phyloP scores from a whole-genome alignment of 2,329 filamentous ascomycete genomes.

The Calycina herbarum region DNA sequence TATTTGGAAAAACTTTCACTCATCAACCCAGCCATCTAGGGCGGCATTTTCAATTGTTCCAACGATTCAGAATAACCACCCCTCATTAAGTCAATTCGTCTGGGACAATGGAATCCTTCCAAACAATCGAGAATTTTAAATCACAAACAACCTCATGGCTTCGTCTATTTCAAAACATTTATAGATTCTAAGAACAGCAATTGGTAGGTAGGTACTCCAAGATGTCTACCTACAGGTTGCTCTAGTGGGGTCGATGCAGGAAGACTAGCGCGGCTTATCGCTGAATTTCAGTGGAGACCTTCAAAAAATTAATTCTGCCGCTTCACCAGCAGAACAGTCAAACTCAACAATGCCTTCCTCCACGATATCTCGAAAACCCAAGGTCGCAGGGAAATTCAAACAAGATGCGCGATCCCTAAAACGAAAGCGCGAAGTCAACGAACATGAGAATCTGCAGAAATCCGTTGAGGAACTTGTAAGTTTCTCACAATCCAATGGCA shows the following conservation, averaged over 20 bases:
- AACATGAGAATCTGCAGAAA: slow-evolving; percentile 35
- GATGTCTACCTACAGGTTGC: not conserved
- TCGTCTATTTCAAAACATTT: too few relatives aligned
- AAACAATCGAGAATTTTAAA: too few relatives aligned
- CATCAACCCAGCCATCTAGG: too few relatives aligned
- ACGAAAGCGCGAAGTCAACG: slow-evolving; percentile 36
- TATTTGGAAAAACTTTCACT: too few relatives aligned
- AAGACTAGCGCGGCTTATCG: not conserved
- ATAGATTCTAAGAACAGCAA: too few relatives aligned
- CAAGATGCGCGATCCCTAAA: slow-evolving; percentile 33
- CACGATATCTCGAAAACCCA: slow-evolving; percentile 27
- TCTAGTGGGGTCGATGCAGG: not conserved
- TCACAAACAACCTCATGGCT: too few relatives aligned
- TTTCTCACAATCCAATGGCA: not conserved
- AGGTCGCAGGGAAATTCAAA: slow-evolving; percentile 24
- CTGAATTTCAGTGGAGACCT: not conserved
- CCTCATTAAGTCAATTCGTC: too few relatives aligned
- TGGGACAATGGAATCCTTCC: too few relatives aligned
- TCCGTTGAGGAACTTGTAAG: slow-evolving; percentile 36
- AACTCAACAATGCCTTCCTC: slow-evolving; percentile 31
- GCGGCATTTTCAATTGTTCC: too few relatives aligned
- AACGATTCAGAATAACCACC: too few relatives aligned
- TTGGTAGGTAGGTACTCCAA: too few relatives aligned
- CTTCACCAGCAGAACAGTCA: slow-evolving; percentile 15
- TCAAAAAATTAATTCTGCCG: slow-evolving; percentile 21